Evolutionary conservation across 1,284 basidiomycete species (phyloP).

Genomic region (Ganoderma boninense): DNA sequence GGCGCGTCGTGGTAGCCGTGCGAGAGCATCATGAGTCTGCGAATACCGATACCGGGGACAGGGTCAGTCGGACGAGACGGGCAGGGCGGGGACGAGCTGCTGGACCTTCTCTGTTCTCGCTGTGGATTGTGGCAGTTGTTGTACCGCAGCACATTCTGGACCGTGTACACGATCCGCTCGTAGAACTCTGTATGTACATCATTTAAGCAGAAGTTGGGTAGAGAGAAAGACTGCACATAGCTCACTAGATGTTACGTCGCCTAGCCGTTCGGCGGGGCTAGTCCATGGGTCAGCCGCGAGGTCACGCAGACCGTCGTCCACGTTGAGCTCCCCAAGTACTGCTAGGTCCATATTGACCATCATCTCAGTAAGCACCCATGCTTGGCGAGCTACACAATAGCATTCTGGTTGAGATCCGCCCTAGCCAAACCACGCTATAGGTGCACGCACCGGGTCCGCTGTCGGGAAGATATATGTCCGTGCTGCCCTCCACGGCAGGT

Average conservation of each 20-base stretch:
- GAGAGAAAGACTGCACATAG: background rate
- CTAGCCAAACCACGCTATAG: slow-evolving; percentile 18
- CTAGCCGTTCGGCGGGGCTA: slow-evolving; percentile 44
- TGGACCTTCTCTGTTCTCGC: slow-evolving; percentile 40
- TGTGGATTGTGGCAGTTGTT: slow-evolving; percentile 25
- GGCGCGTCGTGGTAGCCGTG: slow-evolving; percentile 47
- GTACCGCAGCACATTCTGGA: slow-evolving; percentile 42
- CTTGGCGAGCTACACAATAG: slow-evolving; percentile 42
- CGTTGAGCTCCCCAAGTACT: slow-evolving; percentile 49
- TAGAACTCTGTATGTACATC: slow-evolving; percentile 46
- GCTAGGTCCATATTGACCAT: slow-evolving; percentile 70
- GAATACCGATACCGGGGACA: slow-evolving; percentile 8
- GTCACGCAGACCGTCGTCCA: slow-evolving; percentile 47
- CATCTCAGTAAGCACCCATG: slow-evolving; percentile 66
- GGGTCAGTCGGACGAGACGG: background rate
- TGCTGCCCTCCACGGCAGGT: slow-evolving; percentile 9
- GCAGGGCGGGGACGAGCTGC: background rate
- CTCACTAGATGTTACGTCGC: slow-evolving; percentile 50
- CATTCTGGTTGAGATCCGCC: background rate
- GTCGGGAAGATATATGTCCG: slow-evolving; percentile 25
- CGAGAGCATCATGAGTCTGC: slow-evolving; percentile 52
- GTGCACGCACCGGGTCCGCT: slow-evolving; percentile 46
- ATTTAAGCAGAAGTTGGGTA: background rate
- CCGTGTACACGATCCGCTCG: slow-evolving; percentile 42
- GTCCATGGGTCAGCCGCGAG: slow-evolving; percentile 47